These are phyloP conservation scores for Barnettozyma botsteinii DNA, from an alignment of 805 yeast genomes.

Conservation along the genomic window DNA sequence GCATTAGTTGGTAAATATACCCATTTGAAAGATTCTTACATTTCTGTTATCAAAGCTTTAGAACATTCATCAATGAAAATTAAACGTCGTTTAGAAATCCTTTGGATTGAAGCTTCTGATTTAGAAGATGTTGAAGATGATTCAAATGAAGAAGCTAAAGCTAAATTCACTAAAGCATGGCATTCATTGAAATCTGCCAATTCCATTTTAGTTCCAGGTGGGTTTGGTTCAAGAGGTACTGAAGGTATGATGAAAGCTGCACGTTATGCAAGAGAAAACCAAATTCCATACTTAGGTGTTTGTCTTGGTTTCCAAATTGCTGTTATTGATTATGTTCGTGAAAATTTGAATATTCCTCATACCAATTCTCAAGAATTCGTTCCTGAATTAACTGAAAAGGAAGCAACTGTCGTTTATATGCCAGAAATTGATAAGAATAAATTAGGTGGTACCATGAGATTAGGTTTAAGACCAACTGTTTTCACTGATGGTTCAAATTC, in stretches of 20 bases:
- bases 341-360: slow-evolving; percentile 59
- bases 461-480: slow-evolving; percentile 86
- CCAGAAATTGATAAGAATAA: slow-evolving; percentile 95
- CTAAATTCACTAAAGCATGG: slow-evolving; percentile 93
- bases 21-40: slow-evolving; percentile 87
- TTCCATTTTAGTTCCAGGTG: slow-evolving; percentile 97
- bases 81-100: slow-evolving; percentile 74
- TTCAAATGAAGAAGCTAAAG: slow-evolving; percentile 58
- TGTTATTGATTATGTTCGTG: slow-evolving; percentile 86
- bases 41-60: slow-evolving; percentile 89
- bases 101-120: slow-evolving; percentile 94
- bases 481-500: slow-evolving; percentile 69
- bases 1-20: slow-evolving; percentile 98
- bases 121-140: slow-evolving; percentile 70
- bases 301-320: slow-evolving; percentile 98
- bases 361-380: slow-evolving; percentile 83
- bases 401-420: slow-evolving; percentile 88
- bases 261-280: slow-evolving; percentile 95
- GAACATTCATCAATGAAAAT: slow-evolving; percentile 95
- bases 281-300: slow-evolving; percentile 91
- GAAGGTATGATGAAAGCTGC: slow-evolving; percentile 98
- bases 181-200: slow-evolving; percentile 87
- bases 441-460: slow-evolving; percentile 98
- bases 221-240: slow-evolving; percentile 94
- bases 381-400: slow-evolving; percentile 51